These are phyloP conservation scores for Xylaria flabelliformis DNA, from an alignment of 495 filamentous ascomycete genomes.

Conservation along the genomic window DNA sequence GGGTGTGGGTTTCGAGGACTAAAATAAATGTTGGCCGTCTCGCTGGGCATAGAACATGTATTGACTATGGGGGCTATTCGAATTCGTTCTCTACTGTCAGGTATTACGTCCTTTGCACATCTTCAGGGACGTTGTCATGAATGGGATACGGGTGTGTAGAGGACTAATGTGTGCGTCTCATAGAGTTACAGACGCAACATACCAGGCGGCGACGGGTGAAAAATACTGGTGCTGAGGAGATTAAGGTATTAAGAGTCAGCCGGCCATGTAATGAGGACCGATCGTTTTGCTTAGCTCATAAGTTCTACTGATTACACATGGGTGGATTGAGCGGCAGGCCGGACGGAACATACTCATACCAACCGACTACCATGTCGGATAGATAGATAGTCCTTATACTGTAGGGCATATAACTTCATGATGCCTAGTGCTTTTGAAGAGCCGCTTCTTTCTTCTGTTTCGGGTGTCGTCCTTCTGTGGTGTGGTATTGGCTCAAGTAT, in stretches of 20 bases:
- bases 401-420: slow-evolving; percentile 16
- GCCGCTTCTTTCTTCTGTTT: neutral
- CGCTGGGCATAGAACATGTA: neutral
- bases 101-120: neutral
- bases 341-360: neutral
- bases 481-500: neutral
- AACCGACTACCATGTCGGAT: slow-evolving; percentile 15
- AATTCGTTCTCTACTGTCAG: neutral
- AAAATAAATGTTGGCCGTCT: neutral
- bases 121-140: neutral
- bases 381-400: slow-evolving; percentile 33
- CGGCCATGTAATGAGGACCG: neutral
- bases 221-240: neutral
- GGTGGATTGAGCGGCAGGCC: slow-evolving; percentile 1
- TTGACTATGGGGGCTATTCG: neutral
- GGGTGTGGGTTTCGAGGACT: neutral
- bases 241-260: neutral
- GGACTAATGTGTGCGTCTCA: neutral
- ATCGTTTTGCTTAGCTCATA: neutral
- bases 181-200: slow-evolving; percentile 4
- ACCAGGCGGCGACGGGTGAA: neutral
- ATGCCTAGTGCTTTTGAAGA: neutral
- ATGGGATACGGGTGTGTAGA: slow-evolving; percentile 15
- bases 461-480: neutral
- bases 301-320: slow-evolving; percentile 8